These are phyloP conservation scores for Phytophthora capsici DNA, from an alignment of 352 stramenopile genomes.

Conservation along the genomic window DNA sequence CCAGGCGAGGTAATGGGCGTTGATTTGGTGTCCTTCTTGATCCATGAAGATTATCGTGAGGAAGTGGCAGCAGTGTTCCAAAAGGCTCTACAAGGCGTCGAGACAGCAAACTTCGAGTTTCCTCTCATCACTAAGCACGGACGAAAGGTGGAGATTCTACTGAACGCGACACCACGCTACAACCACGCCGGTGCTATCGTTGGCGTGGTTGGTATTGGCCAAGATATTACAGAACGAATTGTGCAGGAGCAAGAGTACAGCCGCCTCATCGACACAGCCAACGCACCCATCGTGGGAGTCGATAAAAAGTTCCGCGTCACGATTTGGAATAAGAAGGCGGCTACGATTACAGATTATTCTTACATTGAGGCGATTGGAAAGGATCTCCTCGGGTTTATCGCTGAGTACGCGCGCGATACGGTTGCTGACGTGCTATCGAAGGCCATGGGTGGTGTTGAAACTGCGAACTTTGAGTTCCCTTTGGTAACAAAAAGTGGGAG, in stretches of 20 bases:
- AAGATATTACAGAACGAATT: slow-evolving; percentile 84
- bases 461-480: slow-evolving; percentile 87
- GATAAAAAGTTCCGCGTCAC: slow-evolving; percentile 84
- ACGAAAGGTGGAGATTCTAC: slow-evolving; percentile 73
- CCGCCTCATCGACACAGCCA: slow-evolving; percentile 82
- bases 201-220: slow-evolving; percentile 81
- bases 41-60: slow-evolving; percentile 72
- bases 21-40: slow-evolving; percentile 80
- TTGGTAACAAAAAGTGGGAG: slow-evolving; percentile 77
- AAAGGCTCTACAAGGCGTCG: slow-evolving; percentile 65
- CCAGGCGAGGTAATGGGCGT: slow-evolving; percentile 88
- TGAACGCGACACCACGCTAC: slow-evolving; percentile 78
- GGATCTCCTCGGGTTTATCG: slow-evolving; percentile 74
- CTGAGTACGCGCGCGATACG: slow-evolving; percentile 61
- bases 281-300: slow-evolving; percentile 84
- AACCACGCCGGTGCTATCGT: slow-evolving; percentile 68
- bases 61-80: slow-evolving; percentile 75
- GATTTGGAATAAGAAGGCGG: slow-evolving; percentile 95
- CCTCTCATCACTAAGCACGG: slow-evolving; percentile 82
- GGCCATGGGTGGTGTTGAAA: slow-evolving; percentile 68
- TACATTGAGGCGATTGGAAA: slow-evolving; percentile 88
- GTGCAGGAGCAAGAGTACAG: slow-evolving; percentile 86
- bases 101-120: slow-evolving; percentile 85
- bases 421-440: slow-evolving; percentile 77
- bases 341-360: slow-evolving; percentile 88